Percentiles rank a stretch among this genome's conserved stretches.
Conservation (phyloP, 306 rosid genomes). For the Prunus mume region DNA sequence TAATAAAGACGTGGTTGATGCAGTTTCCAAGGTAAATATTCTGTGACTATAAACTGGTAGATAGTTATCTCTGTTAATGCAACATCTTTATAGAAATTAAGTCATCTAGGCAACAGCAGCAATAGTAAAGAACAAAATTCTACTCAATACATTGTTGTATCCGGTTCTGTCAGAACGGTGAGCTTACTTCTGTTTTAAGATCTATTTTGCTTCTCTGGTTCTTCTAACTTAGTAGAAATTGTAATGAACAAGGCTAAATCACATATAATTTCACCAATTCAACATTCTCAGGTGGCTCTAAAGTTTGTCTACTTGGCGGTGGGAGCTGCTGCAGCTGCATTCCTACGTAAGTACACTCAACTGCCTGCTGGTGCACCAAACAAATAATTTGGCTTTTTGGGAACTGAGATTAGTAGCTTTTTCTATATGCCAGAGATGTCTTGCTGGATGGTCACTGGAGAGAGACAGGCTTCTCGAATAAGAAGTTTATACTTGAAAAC, state of each 20-base stretch:
- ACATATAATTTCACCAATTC: not conserved
- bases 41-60: not conserved
- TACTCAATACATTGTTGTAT: not conserved
- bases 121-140: not conserved
- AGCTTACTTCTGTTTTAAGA: not conserved
- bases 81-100: not conserved
- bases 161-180: not conserved
- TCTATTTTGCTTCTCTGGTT: not conserved
- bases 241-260: not conserved
- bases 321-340: slow-evolving; percentile 56
- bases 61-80: not conserved
- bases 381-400: slow-evolving; percentile 1
- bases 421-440: slow-evolving; percentile 56
- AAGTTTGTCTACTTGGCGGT: slow-evolving; percentile 64
- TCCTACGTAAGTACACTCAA: slow-evolving; percentile 52
- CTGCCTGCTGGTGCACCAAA: slow-evolving; percentile 6
- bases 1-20: slow-evolving; percentile 34
- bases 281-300: slow-evolving; percentile 48
- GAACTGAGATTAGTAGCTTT: slow-evolving; percentile 4
- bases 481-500: slow-evolving; percentile 70
- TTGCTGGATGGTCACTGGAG: slow-evolving; percentile 88
- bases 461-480: slow-evolving; percentile 80
- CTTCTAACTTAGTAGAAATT: not conserved
- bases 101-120: not conserved
- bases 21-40: slow-evolving; percentile 52